Base-by-base conservation (phyloP, 1,284 basidiomycete species). In the Tremellales sp. region DNA sequence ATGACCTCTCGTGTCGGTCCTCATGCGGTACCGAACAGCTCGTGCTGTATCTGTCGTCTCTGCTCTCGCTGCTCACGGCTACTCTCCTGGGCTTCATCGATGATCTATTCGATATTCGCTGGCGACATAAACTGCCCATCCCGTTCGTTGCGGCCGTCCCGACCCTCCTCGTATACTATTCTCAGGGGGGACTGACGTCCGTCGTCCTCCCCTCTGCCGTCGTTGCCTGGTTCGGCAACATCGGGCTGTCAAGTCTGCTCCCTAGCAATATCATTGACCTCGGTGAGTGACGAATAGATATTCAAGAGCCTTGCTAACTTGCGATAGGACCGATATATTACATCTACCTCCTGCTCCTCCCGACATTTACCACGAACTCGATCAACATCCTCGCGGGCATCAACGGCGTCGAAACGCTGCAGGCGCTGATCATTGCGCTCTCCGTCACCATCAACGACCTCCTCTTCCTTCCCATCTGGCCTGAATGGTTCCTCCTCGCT, bases 301-400 rank as follows among this genome's bases (percentile, higher is more conserved):
- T n/a, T 29, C 18, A 29, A 12, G 12, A 29, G 8, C 37, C 40
- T 45, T 14, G 42, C 32, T 18, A 18, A 36, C n/a, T n/a, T n/a
- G n/a, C n/a, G n/a, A n/a, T 54, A 90, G 93, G 92, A 2, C 89
- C 89, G 0, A 73, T 97, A 13, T 98, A 98, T 74, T 98, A 98
- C 71, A 55, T 94, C 39, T 99, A 97, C 76, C 97, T 99, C 85
- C 83, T 89, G 5, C 75, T 97, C 28, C 78, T 99, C 8, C 97
- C 93, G 13, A 98, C 91, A 0, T 99, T 98, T 70, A 85, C 90
- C 50, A 97, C 93, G 12, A 98, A 99, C 74, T 87, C 87, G 70
- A 97, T 98, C 79, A 99, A 99, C 72, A 98, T 99, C 60, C 82
- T 99, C 7, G 95, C 94, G 3, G 95, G 95, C 5, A 88, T 97